Percentiles rank a stretch among this genome's conserved stretches.
Evolutionary conservation across 768 basidiomycete species (phyloP).

Genomic region (Rhodocollybia butyracea): DNA sequence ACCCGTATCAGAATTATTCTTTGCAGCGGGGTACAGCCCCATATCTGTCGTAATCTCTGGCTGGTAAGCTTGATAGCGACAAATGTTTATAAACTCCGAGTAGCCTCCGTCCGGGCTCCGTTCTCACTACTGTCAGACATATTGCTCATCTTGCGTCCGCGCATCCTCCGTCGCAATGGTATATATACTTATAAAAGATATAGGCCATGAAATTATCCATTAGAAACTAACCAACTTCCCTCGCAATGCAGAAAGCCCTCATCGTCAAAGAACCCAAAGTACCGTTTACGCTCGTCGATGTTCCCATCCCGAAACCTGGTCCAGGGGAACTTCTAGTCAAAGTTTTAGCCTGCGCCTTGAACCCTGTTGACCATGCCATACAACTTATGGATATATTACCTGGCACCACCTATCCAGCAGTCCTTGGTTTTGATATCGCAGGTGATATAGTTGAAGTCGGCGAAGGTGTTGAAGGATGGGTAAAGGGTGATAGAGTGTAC

Average conservation of each 20-base stretch:
- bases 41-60: no score
- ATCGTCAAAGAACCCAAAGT: neutral
- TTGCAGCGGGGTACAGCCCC: no score
- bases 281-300: neutral
- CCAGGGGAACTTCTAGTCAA: neutral
- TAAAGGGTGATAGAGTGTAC: conserved; percentile 53
- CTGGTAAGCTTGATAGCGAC: no score
- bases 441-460: conserved; percentile 52
- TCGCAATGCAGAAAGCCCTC: conserved; percentile 8
- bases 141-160: no score
- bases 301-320: conserved; percentile 1
- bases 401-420: conserved; percentile 38
- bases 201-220: no score
- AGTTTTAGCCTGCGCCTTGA: neutral
- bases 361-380: conserved; percentile 17
- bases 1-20: no score
- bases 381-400: conserved; percentile 33
- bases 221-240: no score
- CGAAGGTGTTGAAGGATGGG: conserved; percentile 45
- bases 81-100: no score
- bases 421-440: conserved; percentile 48
- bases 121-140: no score
- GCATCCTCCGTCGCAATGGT: no score
- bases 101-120: no score
- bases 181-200: no score